phyloP scores from a whole-genome alignment of 2,329 filamentous ascomycete genomes.

The Xylariales sp. region DNA sequence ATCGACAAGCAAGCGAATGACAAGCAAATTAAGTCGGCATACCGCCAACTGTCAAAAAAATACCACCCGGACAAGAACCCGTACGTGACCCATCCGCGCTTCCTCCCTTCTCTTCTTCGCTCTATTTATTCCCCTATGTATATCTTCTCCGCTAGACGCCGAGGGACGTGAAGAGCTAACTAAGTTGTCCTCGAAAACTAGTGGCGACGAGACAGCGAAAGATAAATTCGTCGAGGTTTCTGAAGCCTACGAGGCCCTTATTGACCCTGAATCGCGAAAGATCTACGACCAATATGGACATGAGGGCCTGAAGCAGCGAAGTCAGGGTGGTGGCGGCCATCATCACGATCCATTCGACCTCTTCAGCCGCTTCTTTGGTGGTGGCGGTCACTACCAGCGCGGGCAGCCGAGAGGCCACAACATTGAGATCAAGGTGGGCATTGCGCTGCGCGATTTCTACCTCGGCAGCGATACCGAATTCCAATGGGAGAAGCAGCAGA shows the following conservation, averaged over 20 bases:
- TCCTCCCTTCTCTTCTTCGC: too few species aligned
- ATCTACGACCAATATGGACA: constrained; percentile 95
- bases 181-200: too few species aligned
- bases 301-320: constrained; percentile 81
- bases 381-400: constrained; percentile 72
- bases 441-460: constrained; percentile 89
- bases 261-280: constrained; percentile 71
- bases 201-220: constrained; percentile 73
- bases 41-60: constrained; percentile 88
- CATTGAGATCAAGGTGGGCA: constrained; percentile 77
- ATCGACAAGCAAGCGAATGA: constrained; percentile 76
- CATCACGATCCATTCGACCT: constrained; percentile 90
- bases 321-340: constrained; percentile 59
- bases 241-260: constrained; percentile 92
- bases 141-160: too few species aligned
- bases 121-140: too few species aligned
- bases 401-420: constrained; percentile 80
- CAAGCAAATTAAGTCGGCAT: constrained; percentile 88
- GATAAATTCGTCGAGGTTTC: constrained; percentile 92
- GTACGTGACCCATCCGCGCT: too few species aligned
- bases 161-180: too few species aligned
- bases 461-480: constrained; percentile 84
- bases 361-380: constrained; percentile 95
- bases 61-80: constrained; percentile 98
- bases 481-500: constrained; percentile 87